Conservation (phyloP, 2,329 filamentous ascomycete species). For the Westerdykella sp. region DNA sequence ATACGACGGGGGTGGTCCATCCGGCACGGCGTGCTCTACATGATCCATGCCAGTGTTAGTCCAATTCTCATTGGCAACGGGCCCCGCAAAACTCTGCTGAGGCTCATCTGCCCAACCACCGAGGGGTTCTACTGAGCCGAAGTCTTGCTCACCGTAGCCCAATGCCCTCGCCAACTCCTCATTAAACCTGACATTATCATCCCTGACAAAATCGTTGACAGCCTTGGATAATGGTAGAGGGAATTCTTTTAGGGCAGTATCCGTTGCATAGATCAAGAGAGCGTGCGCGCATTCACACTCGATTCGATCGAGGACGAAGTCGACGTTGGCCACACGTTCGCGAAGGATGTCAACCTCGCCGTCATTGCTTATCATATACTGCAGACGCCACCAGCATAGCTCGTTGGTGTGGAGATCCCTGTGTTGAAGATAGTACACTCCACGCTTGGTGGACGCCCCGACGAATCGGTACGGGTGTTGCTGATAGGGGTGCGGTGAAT, state of each 20-base stretch:
- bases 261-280: slow-evolving; percentile 55
- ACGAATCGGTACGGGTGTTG: slow-evolving; percentile 48
- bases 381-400: slow-evolving; percentile 33
- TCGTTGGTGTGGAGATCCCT: background rate
- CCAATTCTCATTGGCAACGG: background rate
- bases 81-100: background rate
- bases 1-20: background rate
- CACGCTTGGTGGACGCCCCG: slow-evolving; percentile 53
- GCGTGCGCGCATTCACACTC: slow-evolving; percentile 47
- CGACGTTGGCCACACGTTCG: slow-evolving; percentile 39
- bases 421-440: slow-evolving; percentile 49
- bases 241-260: slow-evolving; percentile 25
- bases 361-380: slow-evolving; percentile 24
- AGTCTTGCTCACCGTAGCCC: background rate
- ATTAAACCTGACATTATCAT: slow-evolving; percentile 41
- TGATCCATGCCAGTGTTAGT: background rate
- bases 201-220: slow-evolving; percentile 42
- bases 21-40: background rate
- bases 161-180: slow-evolving; percentile 17
- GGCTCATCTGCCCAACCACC: background rate
- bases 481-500: no score
- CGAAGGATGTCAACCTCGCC: slow-evolving; percentile 21
- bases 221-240: slow-evolving; percentile 18
- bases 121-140: no score
- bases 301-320: slow-evolving; percentile 51